phyloP scores from a whole-genome alignment of 164 flowering plant genomes.

The Saururus chinensis region DNA sequence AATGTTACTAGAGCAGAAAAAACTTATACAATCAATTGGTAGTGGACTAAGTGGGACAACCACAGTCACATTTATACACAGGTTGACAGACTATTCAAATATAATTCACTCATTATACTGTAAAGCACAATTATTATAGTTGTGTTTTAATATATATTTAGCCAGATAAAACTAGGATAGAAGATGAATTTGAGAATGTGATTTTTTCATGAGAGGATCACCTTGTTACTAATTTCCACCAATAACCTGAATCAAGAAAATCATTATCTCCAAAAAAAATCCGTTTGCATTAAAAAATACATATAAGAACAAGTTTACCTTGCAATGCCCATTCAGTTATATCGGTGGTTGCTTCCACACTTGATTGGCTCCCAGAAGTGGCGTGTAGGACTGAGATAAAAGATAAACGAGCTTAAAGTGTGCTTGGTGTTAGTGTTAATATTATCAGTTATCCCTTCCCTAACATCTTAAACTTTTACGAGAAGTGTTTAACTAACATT shows the following conservation, averaged over 20 bases:
- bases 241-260: background rate
- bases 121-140: background rate
- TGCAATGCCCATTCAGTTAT: conserved; percentile 78
- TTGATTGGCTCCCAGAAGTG: conserved; percentile 37
- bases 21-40: background rate
- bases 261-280: background rate
- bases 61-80: no score
- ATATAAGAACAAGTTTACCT: conserved; percentile 29
- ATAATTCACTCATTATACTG: background rate
- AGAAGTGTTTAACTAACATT: no score
- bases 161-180: background rate
- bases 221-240: background rate
- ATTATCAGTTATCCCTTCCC: background rate
- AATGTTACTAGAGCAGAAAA: no score
- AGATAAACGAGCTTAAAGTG: background rate
- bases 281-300: background rate
- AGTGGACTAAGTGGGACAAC: background rate
- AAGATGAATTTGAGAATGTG: background rate
- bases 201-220: background rate
- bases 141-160: background rate
- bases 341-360: conserved; percentile 34
- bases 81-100: no score
- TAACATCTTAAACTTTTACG: no score
- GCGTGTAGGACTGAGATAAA: conserved; percentile 20
- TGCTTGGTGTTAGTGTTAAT: background rate